Conservation (phyloP, 305 asterid species). For the Rubia peregrina region DNA sequence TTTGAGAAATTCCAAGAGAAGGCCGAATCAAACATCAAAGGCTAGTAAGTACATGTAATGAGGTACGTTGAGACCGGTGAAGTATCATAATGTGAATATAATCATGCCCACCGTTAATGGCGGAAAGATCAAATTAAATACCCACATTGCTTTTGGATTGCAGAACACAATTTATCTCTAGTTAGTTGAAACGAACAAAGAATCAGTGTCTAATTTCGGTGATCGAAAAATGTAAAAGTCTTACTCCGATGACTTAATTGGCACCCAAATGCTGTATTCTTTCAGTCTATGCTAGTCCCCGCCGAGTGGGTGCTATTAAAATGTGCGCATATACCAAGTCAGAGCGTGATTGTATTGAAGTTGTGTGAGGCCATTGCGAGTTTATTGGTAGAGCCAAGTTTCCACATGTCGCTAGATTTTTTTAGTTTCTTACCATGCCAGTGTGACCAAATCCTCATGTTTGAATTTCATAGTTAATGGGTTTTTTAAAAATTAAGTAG, state of each 20-base stretch:
- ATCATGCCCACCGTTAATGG: slow-evolving; percentile 94
- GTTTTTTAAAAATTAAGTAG: too few species aligned
- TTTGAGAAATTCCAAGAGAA: too few species aligned
- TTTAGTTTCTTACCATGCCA: too few species aligned
- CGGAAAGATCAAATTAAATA: slow-evolving; percentile 90
- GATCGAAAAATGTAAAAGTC: slow-evolving; percentile 3
- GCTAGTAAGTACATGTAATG: slow-evolving; percentile 60
- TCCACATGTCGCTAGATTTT: too few species aligned
- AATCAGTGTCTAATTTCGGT: neutral
- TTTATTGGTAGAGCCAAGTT: too few species aligned
- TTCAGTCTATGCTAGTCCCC: neutral
- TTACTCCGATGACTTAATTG: neutral
- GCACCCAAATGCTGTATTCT: neutral
- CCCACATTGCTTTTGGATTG: slow-evolving; percentile 61
- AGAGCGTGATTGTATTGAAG: neutral
- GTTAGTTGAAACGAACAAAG: neutral
- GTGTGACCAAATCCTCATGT: too few species aligned
- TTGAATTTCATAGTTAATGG: too few species aligned
- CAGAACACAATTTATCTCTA: neutral
- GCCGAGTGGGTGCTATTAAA: neutral
- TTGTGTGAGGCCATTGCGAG: too few species aligned
- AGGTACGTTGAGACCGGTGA: slow-evolving; percentile 90
- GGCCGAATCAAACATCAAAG: too few species aligned
- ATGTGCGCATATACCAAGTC: neutral
- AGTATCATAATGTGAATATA: slow-evolving; percentile 68